A percentile compares a stretch with the other conserved stretches of the same genome.
These are phyloP conservation scores for Venturia pyrina DNA, from an alignment of 2,329 filamentous ascomycete genomes.

Conservation along the genomic window DNA sequence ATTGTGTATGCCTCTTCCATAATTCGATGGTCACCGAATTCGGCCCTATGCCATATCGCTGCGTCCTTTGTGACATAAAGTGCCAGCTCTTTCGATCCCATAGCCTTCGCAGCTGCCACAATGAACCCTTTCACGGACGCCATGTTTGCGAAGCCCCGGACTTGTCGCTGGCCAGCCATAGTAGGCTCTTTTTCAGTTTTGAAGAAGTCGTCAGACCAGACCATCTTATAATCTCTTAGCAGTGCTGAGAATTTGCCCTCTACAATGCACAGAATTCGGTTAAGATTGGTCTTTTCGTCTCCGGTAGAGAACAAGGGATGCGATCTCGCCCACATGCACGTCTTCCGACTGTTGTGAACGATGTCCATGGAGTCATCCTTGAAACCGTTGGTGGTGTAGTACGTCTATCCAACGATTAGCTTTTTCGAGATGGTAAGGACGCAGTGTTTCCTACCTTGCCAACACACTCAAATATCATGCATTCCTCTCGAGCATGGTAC, in stretches of 20 bases:
- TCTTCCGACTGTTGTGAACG: conserved; percentile 58
- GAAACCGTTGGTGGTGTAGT: conserved; percentile 83
- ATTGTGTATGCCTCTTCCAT: conserved; percentile 84
- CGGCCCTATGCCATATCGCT: conserved; percentile 77
- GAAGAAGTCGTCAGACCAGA: conserved; percentile 74
- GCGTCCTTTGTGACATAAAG: conserved; percentile 83
- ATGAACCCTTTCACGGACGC: conserved; percentile 80
- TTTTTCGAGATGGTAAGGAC: background rate
- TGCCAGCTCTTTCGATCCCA: conserved; percentile 79
- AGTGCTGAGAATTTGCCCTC: conserved; percentile 60
- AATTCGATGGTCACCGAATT: conserved; percentile 78
- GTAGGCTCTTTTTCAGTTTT: conserved; percentile 58
- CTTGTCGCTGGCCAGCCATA: conserved; percentile 61
- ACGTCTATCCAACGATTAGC: conserved; percentile 26
- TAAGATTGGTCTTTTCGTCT: conserved; percentile 52
- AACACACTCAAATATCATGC: conserved; percentile 28
- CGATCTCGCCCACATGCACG: conserved; percentile 82
- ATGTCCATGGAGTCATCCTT: conserved; percentile 48
- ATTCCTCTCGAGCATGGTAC: conserved; percentile 48
- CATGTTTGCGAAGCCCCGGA: conserved; percentile 71
- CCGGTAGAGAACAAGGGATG: conserved; percentile 64
- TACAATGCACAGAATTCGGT: conserved; percentile 72
- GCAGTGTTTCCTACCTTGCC: conserved; percentile 55
- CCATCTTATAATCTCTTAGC: conserved; percentile 64
- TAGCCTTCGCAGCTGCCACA: conserved; percentile 69